Conservation (phyloP, 805 yeast genomes). For the Ogataea zsoltii region DNA sequence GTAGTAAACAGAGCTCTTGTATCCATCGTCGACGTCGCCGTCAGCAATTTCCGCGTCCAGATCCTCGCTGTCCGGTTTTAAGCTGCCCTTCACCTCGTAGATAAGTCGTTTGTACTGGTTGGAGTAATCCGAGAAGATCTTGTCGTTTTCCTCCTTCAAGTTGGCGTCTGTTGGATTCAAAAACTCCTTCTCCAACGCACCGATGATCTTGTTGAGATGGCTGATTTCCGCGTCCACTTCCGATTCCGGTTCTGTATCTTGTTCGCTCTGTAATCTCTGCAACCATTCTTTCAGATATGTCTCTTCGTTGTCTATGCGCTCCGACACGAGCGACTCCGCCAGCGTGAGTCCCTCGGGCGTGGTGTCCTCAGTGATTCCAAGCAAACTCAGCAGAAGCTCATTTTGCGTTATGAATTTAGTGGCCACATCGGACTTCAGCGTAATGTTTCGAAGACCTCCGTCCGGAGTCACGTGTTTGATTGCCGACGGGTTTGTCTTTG, state of each 20-base stretch:
- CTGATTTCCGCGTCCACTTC: slow-evolving; percentile 13
- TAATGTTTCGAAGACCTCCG: slow-evolving; percentile 29
- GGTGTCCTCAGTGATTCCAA: slow-evolving; percentile 14
- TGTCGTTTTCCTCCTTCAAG: slow-evolving; percentile 21
- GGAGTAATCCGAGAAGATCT: slow-evolving; percentile 19
- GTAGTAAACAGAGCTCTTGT: slow-evolving; percentile 20
- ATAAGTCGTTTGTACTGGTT: slow-evolving; percentile 19
- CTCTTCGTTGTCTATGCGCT: slow-evolving; percentile 16
- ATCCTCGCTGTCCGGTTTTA: slow-evolving; percentile 15
- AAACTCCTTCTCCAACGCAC: slow-evolving; percentile 23
- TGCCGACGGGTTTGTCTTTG: slow-evolving; percentile 24
- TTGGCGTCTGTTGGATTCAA: slow-evolving; percentile 21
- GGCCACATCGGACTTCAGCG: slow-evolving; percentile 36
- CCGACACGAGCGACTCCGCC: slow-evolving; percentile 22
- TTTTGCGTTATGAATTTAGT: slow-evolving; percentile 35
- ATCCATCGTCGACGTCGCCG: slow-evolving; percentile 14
- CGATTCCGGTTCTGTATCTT: neutral
- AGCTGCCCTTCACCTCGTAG: slow-evolving; percentile 28
- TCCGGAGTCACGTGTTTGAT: slow-evolving; percentile 25
- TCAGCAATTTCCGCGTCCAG: slow-evolving; percentile 22
- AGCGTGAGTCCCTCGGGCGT: slow-evolving; percentile 20
- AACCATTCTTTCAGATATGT: slow-evolving; percentile 21
- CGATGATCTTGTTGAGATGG: slow-evolving; percentile 15
- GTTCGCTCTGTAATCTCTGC: slow-evolving; percentile 13
- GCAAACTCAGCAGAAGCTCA: slow-evolving; percentile 30